Percentiles rank a stretch among this genome's conserved stretches.
Conservation (phyloP, 2,329 filamentous ascomycete genomes). For the Paracoccidioides lutzii region DNA sequence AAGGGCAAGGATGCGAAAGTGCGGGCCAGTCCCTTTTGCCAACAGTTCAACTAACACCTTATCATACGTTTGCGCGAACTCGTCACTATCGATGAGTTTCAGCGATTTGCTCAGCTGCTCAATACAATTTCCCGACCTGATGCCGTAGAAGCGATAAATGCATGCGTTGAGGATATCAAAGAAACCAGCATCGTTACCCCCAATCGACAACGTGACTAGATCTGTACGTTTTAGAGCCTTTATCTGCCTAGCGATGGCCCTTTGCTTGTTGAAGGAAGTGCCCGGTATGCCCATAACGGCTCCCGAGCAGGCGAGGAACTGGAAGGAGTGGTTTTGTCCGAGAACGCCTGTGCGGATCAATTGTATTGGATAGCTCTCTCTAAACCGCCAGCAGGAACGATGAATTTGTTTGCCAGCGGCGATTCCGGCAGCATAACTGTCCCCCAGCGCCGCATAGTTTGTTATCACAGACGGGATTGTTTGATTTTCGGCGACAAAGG, state of each 20-base stretch:
- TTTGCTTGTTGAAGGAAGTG: conserved; percentile 7
- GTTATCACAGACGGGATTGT: background rate
- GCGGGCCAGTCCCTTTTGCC: conserved; percentile 13
- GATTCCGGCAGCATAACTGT: conserved; percentile 18
- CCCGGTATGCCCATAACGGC: conserved; percentile 13
- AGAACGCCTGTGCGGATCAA: conserved; percentile 10
- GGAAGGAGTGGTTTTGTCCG: conserved; percentile 10
- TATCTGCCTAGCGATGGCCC: conserved; percentile 6
- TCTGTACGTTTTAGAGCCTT: conserved; percentile 7
- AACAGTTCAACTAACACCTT: conserved; percentile 12
- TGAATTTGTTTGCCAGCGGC: conserved; percentile 14
- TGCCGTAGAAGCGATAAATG: conserved; percentile 16
- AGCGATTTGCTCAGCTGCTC: background rate
- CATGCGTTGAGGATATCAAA: conserved; percentile 18
- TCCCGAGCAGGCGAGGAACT: conserved; percentile 17
- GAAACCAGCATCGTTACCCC: conserved; percentile 19
- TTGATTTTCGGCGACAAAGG: background rate
- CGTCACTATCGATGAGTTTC: conserved; percentile 4
- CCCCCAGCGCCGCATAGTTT: conserved; percentile 16
- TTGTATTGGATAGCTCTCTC: conserved; percentile 16
- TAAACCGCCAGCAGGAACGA: conserved; percentile 14
- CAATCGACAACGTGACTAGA: conserved; percentile 16
- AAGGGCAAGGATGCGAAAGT: conserved; percentile 14
- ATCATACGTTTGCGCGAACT: conserved; percentile 13
- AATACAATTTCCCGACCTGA: conserved; percentile 6